These are phyloP conservation scores for Silybum marianum DNA, from an alignment of 129 eudicot species.

Conservation along the genomic window DNA sequence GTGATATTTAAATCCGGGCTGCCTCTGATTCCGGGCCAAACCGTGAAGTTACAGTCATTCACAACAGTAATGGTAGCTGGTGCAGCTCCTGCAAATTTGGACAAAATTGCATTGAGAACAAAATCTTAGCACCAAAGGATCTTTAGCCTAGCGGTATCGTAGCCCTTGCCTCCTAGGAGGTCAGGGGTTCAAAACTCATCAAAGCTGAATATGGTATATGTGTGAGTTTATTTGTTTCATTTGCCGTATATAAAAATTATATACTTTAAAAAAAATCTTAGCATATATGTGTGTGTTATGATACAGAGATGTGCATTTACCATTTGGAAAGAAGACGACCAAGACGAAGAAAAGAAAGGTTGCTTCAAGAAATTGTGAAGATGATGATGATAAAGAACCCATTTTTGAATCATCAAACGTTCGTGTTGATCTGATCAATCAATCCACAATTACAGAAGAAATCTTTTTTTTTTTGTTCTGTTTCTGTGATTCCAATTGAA, in stretches of 20 bases:
- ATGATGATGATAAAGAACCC: background rate
- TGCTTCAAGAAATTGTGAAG: slow-evolving; percentile 14
- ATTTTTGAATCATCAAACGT: background rate
- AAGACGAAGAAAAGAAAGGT: background rate
- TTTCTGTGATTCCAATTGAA: background rate
- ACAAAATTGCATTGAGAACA: background rate
- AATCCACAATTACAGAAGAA: background rate
- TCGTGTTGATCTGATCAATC: background rate
- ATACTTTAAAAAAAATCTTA: background rate
- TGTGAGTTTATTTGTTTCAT: too few relatives aligned
- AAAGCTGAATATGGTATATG: too few relatives aligned
- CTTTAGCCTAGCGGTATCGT: too few relatives aligned
- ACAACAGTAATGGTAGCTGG: slow-evolving; percentile 46
- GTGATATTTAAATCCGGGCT: slow-evolving; percentile 39
- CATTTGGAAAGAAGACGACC: slow-evolving; percentile 6
- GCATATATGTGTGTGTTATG: background rate
- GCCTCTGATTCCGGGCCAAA: slow-evolving; percentile 52
- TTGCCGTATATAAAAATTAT: too few relatives aligned
- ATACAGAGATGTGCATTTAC: background rate
- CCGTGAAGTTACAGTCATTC: slow-evolving; percentile 44
- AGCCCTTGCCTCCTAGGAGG: too few relatives aligned
- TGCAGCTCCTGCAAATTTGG: slow-evolving; percentile 14
- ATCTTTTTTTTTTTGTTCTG: background rate
- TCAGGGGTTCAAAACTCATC: too few relatives aligned
- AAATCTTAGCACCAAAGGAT: background rate